Conservation (phyloP, 371 early-diverging fungal species). For the Quaeritorhiza haematococci region DNA sequence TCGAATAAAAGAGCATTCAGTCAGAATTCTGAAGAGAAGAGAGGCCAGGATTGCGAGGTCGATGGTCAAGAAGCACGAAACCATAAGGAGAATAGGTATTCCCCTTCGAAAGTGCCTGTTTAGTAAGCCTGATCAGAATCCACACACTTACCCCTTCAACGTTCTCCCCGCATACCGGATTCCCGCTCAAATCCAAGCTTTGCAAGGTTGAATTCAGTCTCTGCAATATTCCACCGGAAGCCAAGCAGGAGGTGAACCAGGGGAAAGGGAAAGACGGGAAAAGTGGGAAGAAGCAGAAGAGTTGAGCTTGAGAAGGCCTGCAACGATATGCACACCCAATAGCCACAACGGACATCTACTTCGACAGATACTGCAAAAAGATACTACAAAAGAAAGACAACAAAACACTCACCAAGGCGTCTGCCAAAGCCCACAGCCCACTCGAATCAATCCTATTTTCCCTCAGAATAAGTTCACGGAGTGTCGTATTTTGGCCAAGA, state of each 20-base stretch:
- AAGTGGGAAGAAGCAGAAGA: too few relatives aligned
- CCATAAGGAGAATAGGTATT: constrained; percentile 2
- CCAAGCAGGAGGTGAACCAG: too few relatives aligned
- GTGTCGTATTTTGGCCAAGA: constrained; percentile 50
- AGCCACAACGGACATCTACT: too few relatives aligned
- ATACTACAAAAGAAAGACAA: too few relatives aligned
- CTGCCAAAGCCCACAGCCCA: constrained; percentile 49
- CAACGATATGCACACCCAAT: too few relatives aligned
- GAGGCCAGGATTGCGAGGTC: too few relatives aligned
- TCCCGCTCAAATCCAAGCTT: constrained; percentile 40
- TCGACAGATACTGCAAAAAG: too few relatives aligned
- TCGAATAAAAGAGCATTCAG: constrained; percentile 14
- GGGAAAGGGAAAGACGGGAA: too few relatives aligned
- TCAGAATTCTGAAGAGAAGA: too few relatives aligned
- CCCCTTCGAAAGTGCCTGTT: background rate
- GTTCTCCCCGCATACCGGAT: constrained; percentile 33
- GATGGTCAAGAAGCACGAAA: too few relatives aligned
- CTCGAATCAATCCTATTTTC: constrained; percentile 57
- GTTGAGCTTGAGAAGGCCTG: too few relatives aligned
- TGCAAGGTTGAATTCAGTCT: constrained; percentile 46
- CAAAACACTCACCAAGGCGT: constrained; percentile 57
- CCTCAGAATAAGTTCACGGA: constrained; percentile 42
- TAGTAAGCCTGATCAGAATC: background rate
- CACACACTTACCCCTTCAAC: constrained; percentile 42
- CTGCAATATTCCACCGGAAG: too few relatives aligned